Conservation (phyloP, 176 grass and related monocot genomes). For the Saccharum officinarum region DNA sequence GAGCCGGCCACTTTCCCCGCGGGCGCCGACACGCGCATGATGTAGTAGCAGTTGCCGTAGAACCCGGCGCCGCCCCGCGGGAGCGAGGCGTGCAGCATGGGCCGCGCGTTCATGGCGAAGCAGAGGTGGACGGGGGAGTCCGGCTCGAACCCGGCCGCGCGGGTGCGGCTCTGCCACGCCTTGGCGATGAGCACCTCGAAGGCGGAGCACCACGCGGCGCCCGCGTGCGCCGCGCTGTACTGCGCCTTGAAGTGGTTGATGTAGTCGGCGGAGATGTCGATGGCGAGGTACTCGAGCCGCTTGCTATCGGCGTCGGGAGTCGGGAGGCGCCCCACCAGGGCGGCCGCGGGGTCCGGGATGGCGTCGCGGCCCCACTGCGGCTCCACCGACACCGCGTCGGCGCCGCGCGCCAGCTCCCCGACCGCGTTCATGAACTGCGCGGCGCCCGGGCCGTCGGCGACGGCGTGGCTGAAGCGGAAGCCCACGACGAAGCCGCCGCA, state of each 20-base stretch:
- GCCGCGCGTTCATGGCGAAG: slow-evolving; percentile 82
- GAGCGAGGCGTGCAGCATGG: slow-evolving; percentile 46
- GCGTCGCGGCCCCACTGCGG: slow-evolving; percentile 68
- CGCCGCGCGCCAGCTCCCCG: slow-evolving; percentile 48
- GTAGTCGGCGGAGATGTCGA: slow-evolving; percentile 81
- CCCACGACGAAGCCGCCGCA: slow-evolving; percentile 84
- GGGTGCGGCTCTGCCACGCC: slow-evolving; percentile 72
- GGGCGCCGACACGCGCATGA: slow-evolving; percentile 66
- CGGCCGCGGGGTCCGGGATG: slow-evolving; percentile 46
- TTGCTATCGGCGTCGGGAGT: slow-evolving; percentile 12
- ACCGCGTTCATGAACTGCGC: neutral
- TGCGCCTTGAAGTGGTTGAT: slow-evolving; percentile 64
- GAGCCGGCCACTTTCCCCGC: slow-evolving; percentile 43
- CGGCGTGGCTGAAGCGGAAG: neutral
- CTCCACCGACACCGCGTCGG: neutral
- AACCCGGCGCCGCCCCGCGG: slow-evolving; percentile 53
- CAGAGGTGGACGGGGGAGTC: slow-evolving; percentile 64
- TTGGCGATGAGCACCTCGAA: slow-evolving; percentile 89
- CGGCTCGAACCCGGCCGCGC: slow-evolving; percentile 47
- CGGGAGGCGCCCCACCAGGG: slow-evolving; percentile 47
- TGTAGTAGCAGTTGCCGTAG: slow-evolving; percentile 92
- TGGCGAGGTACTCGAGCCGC: slow-evolving; percentile 65
- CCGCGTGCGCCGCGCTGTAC: slow-evolving; percentile 39
- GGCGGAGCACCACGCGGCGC: slow-evolving; percentile 58
- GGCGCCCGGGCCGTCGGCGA: neutral